These are phyloP conservation scores for Coprinopsis sp. DNA, from an alignment of 768 basidiomycete genomes.

Conservation along the genomic window DNA sequence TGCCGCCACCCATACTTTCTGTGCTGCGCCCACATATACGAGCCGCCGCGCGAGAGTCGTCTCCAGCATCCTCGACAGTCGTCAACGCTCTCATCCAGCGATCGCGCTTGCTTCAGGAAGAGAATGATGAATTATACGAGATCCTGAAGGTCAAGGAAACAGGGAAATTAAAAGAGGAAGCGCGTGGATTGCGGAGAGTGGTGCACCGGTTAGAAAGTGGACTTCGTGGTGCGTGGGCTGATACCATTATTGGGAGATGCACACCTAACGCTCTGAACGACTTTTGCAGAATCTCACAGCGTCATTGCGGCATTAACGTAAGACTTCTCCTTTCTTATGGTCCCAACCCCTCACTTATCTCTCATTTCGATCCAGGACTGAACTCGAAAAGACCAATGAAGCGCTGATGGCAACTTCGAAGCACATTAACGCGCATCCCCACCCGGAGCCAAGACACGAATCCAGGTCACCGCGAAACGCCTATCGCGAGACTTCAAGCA, in stretches of 20 bases:
- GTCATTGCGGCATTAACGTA: slow-evolving; percentile 70
- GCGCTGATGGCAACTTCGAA: slow-evolving; percentile 35
- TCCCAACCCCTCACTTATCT: slow-evolving; percentile 13
- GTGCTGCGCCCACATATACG: slow-evolving; percentile 65
- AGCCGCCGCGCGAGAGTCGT: slow-evolving; percentile 28
- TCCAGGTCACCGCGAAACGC: slow-evolving; percentile 44
- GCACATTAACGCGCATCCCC: slow-evolving; percentile 4
- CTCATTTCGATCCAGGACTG: slow-evolving; percentile 42
- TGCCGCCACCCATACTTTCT: slow-evolving; percentile 69
- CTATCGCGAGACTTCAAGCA: slow-evolving; percentile 32
- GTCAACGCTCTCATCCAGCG: slow-evolving; percentile 73
- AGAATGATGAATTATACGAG: slow-evolving; percentile 83
- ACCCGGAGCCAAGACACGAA: slow-evolving; percentile 33
- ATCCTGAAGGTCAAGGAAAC: slow-evolving; percentile 71
- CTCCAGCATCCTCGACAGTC: slow-evolving; percentile 49
- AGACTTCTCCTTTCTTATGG: slow-evolving; percentile 27
- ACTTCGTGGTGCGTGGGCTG: slow-evolving; percentile 56
- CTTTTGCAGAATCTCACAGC: slow-evolving; percentile 65
- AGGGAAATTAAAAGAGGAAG: slow-evolving; percentile 79
- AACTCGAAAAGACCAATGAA: slow-evolving; percentile 74
- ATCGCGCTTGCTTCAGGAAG: slow-evolving; percentile 69
- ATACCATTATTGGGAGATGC: not conserved
- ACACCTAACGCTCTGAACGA: slow-evolving; percentile 10
- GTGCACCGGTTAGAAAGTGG: slow-evolving; percentile 70
- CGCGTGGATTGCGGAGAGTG: slow-evolving; percentile 59